These are phyloP conservation scores for Tricholoma furcatifolium DNA, from an alignment of 768 basidiomycete genomes.

Conservation along the genomic window DNA sequence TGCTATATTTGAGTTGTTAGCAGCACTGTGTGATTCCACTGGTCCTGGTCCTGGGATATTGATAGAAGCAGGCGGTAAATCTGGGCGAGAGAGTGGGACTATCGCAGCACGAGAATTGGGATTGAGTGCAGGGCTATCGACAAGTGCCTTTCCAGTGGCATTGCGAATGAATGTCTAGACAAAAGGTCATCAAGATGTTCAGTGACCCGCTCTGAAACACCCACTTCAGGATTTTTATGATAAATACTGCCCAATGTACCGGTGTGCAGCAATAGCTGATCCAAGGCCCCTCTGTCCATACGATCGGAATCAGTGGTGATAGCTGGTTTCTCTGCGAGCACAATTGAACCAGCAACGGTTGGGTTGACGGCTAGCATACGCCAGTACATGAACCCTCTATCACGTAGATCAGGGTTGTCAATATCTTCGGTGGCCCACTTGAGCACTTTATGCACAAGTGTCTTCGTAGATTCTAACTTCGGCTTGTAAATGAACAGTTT, in stretches of 20 bases:
- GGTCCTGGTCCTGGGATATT: slow-evolving; percentile 66
- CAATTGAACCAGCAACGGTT: slow-evolving; percentile 82
- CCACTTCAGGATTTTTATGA: slow-evolving; percentile 94
- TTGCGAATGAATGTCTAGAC: slow-evolving; percentile 89
- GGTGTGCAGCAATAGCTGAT: slow-evolving; percentile 91
- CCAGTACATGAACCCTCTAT: slow-evolving; percentile 99
- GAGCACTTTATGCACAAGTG: slow-evolving; percentile 90
- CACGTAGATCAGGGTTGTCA: slow-evolving; percentile 96
- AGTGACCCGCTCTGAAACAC: slow-evolving; percentile 12
- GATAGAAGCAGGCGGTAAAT: slow-evolving; percentile 45
- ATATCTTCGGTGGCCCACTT: slow-evolving; percentile 98
- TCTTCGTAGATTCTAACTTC: slow-evolving; percentile 79
- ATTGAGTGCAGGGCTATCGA: slow-evolving; percentile 90
- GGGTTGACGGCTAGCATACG: slow-evolving; percentile 93
- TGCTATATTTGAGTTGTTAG: slow-evolving; percentile 23
- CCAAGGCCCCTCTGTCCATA: slow-evolving; percentile 95
- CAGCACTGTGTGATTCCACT: slow-evolving; percentile 37
- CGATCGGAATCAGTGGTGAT: slow-evolving; percentile 98
- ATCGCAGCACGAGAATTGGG: slow-evolving; percentile 72
- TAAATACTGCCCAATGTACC: slow-evolving; percentile 95
- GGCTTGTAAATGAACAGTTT: slow-evolving; percentile 94
- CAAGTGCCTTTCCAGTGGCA: slow-evolving; percentile 77
- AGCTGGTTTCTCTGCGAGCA: slow-evolving; percentile 89
- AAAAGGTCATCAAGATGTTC: slow-evolving; percentile 1
- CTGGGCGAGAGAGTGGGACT: slow-evolving; percentile 55